phyloP scores from a whole-genome alignment of 2,329 filamentous ascomycete genomes.

The Penicillium sp. region DNA sequence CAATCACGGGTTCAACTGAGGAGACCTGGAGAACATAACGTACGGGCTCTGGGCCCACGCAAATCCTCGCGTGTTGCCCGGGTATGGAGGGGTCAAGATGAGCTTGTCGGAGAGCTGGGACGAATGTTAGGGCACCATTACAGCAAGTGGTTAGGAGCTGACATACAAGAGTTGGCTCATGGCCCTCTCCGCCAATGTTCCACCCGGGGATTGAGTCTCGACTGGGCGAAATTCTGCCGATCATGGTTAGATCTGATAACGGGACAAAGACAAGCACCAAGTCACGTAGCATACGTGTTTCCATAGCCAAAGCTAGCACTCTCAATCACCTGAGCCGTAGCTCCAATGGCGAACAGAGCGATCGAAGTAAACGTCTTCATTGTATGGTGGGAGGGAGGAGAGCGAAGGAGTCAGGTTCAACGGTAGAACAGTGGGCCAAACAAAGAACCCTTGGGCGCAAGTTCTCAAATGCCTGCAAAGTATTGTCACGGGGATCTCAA shows the following conservation, averaged over 20 bases:
- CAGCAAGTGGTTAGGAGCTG: neutral
- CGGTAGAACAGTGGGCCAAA: neutral
- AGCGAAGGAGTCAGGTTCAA: slow-evolving; percentile 16
- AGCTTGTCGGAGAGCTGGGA: slow-evolving; percentile 77
- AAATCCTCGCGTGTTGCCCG: slow-evolving; percentile 81
- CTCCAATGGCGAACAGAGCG: slow-evolving; percentile 51
- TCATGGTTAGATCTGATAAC: slow-evolving; percentile 5
- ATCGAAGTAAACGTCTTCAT: slow-evolving; percentile 48
- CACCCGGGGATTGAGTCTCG: slow-evolving; percentile 58
- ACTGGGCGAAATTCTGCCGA: slow-evolving; percentile 61
- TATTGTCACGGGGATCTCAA: neutral
- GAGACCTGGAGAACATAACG: slow-evolving; percentile 18
- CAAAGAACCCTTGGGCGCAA: slow-evolving; percentile 5
- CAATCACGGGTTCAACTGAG: slow-evolving; percentile 12
- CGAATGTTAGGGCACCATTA: slow-evolving; percentile 17
- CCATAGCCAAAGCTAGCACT: slow-evolving; percentile 77
- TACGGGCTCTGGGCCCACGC: slow-evolving; percentile 71
- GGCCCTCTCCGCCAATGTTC: slow-evolving; percentile 56
- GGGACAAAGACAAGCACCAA: neutral
- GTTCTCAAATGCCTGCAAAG: slow-evolving; percentile 5
- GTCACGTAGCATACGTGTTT: slow-evolving; percentile 53
- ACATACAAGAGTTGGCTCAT: slow-evolving; percentile 56
- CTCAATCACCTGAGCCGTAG: slow-evolving; percentile 67
- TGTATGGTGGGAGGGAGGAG: slow-evolving; percentile 19
- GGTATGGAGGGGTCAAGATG: slow-evolving; percentile 84